Percentiles rank a stretch among this genome's conserved stretches.
Conservation (phyloP, 2,329 filamentous ascomycete genomes). For the Xylariaceae sp. region DNA sequence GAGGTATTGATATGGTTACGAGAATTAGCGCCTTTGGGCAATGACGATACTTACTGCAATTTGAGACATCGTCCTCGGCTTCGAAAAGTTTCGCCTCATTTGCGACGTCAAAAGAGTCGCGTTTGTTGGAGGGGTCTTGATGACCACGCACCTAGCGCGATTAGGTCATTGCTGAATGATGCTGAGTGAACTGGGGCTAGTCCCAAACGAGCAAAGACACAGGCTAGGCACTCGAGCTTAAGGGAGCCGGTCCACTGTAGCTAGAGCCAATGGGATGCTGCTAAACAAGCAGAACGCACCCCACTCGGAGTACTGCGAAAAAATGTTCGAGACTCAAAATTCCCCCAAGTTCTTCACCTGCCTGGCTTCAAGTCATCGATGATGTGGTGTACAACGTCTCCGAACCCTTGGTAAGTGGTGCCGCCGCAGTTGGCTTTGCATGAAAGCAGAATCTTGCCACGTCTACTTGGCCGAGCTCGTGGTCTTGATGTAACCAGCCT, state of each 20-base stretch:
- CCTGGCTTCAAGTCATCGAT: too few species aligned
- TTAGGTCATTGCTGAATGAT: conserved; percentile 31
- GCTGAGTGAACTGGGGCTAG: conserved; percentile 10
- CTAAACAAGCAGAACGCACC: too few species aligned
- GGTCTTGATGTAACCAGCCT: too few species aligned
- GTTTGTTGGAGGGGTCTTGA: conserved; percentile 4
- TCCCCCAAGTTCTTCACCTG: too few species aligned
- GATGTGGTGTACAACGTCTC: too few species aligned
- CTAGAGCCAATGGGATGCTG: not conserved
- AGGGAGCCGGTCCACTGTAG: not conserved
- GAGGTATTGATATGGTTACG: conserved; percentile 6
- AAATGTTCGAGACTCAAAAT: too few species aligned
- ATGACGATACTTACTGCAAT: too few species aligned
- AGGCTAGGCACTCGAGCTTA: not conserved
- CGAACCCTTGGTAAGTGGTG: too few species aligned
- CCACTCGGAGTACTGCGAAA: too few species aligned
- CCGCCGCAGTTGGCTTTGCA: too few species aligned
- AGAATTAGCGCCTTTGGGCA: not conserved
- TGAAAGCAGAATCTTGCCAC: too few species aligned
- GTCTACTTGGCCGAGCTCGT: too few species aligned
- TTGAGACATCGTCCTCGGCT: not conserved
- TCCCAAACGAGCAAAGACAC: not conserved
- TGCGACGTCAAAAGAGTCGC: not conserved
- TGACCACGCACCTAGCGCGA: conserved; percentile 15
- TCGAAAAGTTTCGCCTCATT: conserved; percentile 1